Percentiles rank a stretch among this genome's conserved stretches.
phyloP scores from a whole-genome alignment of 2,329 filamentous ascomycete genomes.

The Malbranchea zuffiana region DNA sequence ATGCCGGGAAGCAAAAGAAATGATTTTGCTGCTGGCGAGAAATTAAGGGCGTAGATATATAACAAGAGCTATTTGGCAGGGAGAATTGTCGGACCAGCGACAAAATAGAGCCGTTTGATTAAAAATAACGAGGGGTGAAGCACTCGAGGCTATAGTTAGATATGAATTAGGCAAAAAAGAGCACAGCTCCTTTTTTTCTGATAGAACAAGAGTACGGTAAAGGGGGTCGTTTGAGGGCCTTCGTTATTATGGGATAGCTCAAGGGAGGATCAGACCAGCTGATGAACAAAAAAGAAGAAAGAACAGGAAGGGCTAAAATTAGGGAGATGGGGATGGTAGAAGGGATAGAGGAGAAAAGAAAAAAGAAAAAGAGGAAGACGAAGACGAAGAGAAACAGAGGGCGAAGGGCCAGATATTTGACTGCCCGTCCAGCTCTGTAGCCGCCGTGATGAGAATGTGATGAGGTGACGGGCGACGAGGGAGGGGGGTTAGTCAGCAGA shows the following conservation, averaged over 20 bases:
- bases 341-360: neutral
- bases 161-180: slow-evolving; percentile 3
- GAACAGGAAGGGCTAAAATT: slow-evolving; percentile 17
- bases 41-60: no score
- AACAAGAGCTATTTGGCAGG: slow-evolving; percentile 15
- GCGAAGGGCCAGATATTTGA: neutral
- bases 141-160: neutral
- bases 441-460: no score
- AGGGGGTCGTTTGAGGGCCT: slow-evolving; percentile 10
- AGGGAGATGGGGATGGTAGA: neutral
- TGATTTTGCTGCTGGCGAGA: no score
- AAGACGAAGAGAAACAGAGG: slow-evolving; percentile 2
- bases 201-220: neutral
- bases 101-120: slow-evolving; percentile 8
- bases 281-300: slow-evolving; percentile 40
- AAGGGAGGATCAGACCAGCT: slow-evolving; percentile 45
- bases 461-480: no score
- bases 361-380: slow-evolving; percentile 3
- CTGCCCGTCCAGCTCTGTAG: neutral
- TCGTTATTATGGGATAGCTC: slow-evolving; percentile 24
- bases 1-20: no score
- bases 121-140: slow-evolving; percentile 5
- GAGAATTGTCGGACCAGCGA: slow-evolving; percentile 15
- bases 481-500: no score
- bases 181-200: slow-evolving; percentile 11